A percentile compares a stretch with the other conserved stretches of the same genome.
phyloP scores from a whole-genome alignment of 345 rosid species.

The Hibiscus mutabilis region DNA sequence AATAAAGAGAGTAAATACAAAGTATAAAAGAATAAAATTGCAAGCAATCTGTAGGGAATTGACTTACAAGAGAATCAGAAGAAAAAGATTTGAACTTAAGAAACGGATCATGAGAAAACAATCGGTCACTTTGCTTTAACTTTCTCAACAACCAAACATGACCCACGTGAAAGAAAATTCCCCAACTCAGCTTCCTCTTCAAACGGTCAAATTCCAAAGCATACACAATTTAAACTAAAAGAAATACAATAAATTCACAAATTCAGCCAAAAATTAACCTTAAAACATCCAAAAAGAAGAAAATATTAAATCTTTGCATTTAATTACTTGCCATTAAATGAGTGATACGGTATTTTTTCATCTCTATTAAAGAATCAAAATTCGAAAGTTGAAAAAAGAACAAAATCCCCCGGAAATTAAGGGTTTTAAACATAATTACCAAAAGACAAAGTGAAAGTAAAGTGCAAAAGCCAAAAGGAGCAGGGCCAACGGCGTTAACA shows the following conservation, averaged over 20 bases:
- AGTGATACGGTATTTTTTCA: background rate
- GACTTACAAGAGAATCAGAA: background rate
- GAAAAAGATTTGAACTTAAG: slow-evolving; percentile 1
- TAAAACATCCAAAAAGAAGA: background rate
- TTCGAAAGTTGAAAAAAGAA: slow-evolving; percentile 16
- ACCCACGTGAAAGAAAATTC: background rate
- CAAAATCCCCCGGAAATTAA: slow-evolving; percentile 18
- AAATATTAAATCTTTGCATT: slow-evolving; percentile 11
- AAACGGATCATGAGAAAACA: background rate
- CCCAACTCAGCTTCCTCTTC: slow-evolving; percentile 11
- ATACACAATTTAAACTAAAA: slow-evolving; percentile 8
- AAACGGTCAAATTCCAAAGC: slow-evolving; percentile 24
- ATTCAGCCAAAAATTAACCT: background rate
- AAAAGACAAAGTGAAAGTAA: slow-evolving; percentile 6
- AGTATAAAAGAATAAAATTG: background rate
- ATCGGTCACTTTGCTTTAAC: slow-evolving; percentile 7
- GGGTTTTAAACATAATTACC: background rate
- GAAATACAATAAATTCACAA: background rate
- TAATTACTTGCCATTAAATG: slow-evolving; percentile 32
- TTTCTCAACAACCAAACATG: slow-evolving; percentile 21
- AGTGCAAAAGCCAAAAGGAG: background rate
- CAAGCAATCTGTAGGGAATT: background rate
- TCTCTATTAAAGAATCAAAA: slow-evolving; percentile 4
- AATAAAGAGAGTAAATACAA: background rate
- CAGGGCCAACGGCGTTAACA: slow-evolving; percentile 29